These are phyloP conservation scores for Dendrobium nobile DNA, from an alignment of 106 monocot species.

Conservation along the genomic window DNA sequence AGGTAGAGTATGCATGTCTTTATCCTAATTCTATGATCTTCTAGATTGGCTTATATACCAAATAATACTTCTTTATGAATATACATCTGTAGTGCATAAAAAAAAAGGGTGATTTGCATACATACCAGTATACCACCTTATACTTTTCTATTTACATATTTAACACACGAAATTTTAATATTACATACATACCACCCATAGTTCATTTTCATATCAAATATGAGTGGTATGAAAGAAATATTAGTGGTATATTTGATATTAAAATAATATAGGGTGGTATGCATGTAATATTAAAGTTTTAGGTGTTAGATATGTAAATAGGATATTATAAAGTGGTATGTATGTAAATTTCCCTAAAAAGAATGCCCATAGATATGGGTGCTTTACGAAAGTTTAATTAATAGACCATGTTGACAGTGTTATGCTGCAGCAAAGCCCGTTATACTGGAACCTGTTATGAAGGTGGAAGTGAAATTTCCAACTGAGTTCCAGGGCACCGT, in stretches of 20 bases:
- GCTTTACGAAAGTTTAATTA: background rate
- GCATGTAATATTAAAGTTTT: background rate
- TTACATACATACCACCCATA: background rate
- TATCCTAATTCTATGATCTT: background rate
- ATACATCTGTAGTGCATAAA: background rate
- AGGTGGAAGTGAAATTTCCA: conserved; percentile 90
- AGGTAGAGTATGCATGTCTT: conserved; percentile 30
- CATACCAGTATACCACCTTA: too few species aligned
- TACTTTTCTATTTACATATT: too few species aligned
- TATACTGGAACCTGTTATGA: conserved; percentile 94
- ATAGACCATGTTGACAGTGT: conserved; percentile 39
- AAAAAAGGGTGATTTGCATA: background rate
- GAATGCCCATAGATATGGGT: background rate
- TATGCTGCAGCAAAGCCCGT: conserved; percentile 83
- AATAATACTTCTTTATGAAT: background rate
- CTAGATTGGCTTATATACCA: background rate
- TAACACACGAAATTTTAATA: too few species aligned
- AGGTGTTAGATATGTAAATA: too few species aligned
- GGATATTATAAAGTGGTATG: too few species aligned
- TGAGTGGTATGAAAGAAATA: too few species aligned
- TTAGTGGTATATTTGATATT: too few species aligned
- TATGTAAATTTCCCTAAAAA: background rate
- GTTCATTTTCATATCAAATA: too few species aligned
- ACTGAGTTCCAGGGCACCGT: conserved; percentile 96
- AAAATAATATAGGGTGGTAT: too few species aligned